Base-by-base conservation (phyloP, 495 filamentous ascomycete species). In the Trichoderma erinaceum region DNA sequence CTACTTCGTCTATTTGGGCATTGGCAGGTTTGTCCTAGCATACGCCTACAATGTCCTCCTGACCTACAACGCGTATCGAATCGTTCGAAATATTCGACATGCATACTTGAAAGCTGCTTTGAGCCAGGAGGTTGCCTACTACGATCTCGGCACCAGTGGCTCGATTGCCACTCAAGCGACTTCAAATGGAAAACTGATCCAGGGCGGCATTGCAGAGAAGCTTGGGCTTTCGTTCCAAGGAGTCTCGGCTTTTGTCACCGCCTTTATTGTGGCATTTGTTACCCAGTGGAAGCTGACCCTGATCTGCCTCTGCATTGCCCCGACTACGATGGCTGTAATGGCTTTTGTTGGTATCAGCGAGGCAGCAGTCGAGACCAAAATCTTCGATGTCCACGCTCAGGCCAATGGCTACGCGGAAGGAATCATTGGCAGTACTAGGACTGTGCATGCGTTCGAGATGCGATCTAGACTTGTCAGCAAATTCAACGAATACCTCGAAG, bases 351-450 rank as follows among this genome's bases (percentile, higher is more conserved):
- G 81, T 15, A 73, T 77, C 3, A 65, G 80, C 1, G 75, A 82
- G 52, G 74, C 81, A n/a, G 78, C 73, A 52, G 67, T 80, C 41
- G 75, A 81, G 63, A 78, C 78, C 41, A 70, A 73, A 21, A 77
- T 81, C 65, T 70, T 82, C 66, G 52, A 67, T 8, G 29, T 63
- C 7, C 58, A 67, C 16, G 27, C 66, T 32, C 29, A 61, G 18
- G 66, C 52, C 67, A 68, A 64, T 25, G 41, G 58, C 2, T 64
- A 94, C 35, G 91, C 89, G 0, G 91, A 96, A 75, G 91, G 93
- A 73, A 90, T 92, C 61, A 82, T 95, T 61, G 92, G 90, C 2
- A 88, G 92, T 70, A 81, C 91, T 27, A 92, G 91, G 76, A 70
- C 21, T 73, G 70, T 18, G 13, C 56, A 64, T 44, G 56, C 67